phyloP scores from a whole-genome alignment of 371 early-diverging fungal genomes.

The Lichtheimia corymbifera region DNA sequence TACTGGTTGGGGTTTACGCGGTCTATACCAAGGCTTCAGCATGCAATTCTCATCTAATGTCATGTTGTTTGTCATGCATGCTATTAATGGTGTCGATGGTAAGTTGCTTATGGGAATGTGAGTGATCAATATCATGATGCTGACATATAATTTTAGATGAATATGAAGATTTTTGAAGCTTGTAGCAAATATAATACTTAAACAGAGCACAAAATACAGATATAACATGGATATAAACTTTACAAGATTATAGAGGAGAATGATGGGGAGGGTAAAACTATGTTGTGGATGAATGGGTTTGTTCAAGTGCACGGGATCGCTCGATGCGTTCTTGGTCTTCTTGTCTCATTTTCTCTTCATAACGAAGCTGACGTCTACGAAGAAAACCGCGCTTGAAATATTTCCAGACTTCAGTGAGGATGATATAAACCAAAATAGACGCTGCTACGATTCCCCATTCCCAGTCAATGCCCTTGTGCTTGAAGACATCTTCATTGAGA shows the following conservation, averaged over 20 bases:
- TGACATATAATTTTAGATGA: constrained; percentile 11
- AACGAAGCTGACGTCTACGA: background rate
- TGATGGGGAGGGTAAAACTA: no score
- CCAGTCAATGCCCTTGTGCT: constrained; percentile 69
- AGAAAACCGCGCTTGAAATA: constrained; percentile 25
- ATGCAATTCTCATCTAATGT: constrained; percentile 70
- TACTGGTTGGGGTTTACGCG: constrained; percentile 63
- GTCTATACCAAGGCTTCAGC: constrained; percentile 79
- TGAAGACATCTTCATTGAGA: constrained; percentile 70
- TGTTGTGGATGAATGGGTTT: no score
- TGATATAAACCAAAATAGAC: constrained; percentile 62
- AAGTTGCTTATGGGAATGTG: constrained; percentile 14
- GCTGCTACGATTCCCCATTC: constrained; percentile 78
- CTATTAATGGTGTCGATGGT: constrained; percentile 59
- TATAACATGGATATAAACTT: constrained; percentile 2
- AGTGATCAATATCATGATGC: background rate
- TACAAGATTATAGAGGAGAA: constrained; percentile 4
- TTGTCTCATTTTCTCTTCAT: background rate
- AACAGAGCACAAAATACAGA: background rate
- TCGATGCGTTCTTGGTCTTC: background rate
- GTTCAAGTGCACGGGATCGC: no score
- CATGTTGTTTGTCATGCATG: constrained; percentile 60
- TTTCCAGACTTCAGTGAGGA: constrained; percentile 61
- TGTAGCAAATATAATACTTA: background rate
- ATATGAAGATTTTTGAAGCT: constrained; percentile 26